Base-by-base conservation (phyloP, 768 basidiomycete genomes). In the Panus rudis region DNA sequence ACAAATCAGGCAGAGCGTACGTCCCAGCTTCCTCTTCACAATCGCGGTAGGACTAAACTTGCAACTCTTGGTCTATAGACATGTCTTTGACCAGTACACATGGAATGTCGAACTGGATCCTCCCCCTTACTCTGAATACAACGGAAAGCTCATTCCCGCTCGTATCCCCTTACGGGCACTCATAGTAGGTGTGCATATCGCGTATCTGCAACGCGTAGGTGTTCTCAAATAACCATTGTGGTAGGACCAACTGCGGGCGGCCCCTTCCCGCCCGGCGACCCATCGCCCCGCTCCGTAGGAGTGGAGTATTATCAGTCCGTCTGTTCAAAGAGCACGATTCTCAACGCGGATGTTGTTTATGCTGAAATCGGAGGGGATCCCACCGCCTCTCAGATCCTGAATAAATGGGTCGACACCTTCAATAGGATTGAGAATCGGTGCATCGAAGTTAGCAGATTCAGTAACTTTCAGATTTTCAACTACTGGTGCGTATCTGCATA, bases 71-170 rank as follows among this genome's bases (percentile, higher is more conserved):
- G n/a, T n/a, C 13, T 23, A 8, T 31, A 69, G 71, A 4, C 65
- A 63, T 25, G 79, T 79, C 7, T 79, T 76, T 51, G 67, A 79
- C 42, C 73, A 81, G 39, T 79, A 76, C 49, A 75, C 75, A 0
- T 81, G 78, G 79, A n/a, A n/a, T n/a, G n/a, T n/a, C n/a, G n/a
- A n/a, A n/a, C n/a, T n/a, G n/a, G 58, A 66, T 2, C 61, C 62
- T 0, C 58, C 62, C 7, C 68, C 71, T 6, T 75, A 73, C 38
- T 63, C 67, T 1, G 59, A 63, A 1, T 81, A 53, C 54, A 71
- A 75, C 41, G 73, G 70, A n/a, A 71, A 68, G 32, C 48, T 59
- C 4, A 75, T 77, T 44, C 75, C 78, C 23, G 67, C 75, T 1
- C 69, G 68, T 0, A 71, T 79, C 30, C 80, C 80, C 3, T 53